phyloP scores from a whole-genome alignment of 441 rosid species.

The Mallotus repandus region DNA sequence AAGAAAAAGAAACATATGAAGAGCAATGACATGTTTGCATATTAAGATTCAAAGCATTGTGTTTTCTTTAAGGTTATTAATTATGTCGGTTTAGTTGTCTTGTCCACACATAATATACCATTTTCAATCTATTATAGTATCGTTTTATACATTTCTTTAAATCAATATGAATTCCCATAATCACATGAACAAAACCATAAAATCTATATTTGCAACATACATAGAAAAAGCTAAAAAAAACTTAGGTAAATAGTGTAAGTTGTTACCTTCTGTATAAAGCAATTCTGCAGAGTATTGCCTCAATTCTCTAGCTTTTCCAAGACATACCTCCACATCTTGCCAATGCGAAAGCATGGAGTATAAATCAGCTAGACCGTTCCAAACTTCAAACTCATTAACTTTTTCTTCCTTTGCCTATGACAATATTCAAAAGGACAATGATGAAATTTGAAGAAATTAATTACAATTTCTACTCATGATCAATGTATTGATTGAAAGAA shows the following conservation, averaged over 20 bases:
- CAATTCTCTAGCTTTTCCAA: slow-evolving; percentile 70
- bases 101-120: too few relatives aligned
- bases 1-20: too few relatives aligned
- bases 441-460: background rate
- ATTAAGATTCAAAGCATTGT: too few relatives aligned
- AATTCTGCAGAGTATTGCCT: slow-evolving; percentile 69
- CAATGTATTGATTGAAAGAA: background rate
- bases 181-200: too few relatives aligned
- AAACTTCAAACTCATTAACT: slow-evolving; percentile 81
- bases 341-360: slow-evolving; percentile 83
- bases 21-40: too few relatives aligned
- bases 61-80: too few relatives aligned
- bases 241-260: slow-evolving; percentile 9
- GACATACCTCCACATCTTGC: slow-evolving; percentile 87
- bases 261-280: slow-evolving; percentile 74
- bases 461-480: too few relatives aligned
- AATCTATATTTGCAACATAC: too few relatives aligned
- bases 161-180: too few relatives aligned
- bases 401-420: slow-evolving; percentile 56
- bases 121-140: too few relatives aligned
- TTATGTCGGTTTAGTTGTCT: too few relatives aligned
- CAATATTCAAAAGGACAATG: slow-evolving; percentile 9
- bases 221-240: background rate
- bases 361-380: slow-evolving; percentile 86
- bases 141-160: too few relatives aligned